A percentile compares a stretch with the other conserved stretches of the same genome.
These are phyloP conservation scores for Gautieria morchelliformis DNA, from an alignment of 768 basidiomycete genomes.

Conservation along the genomic window DNA sequence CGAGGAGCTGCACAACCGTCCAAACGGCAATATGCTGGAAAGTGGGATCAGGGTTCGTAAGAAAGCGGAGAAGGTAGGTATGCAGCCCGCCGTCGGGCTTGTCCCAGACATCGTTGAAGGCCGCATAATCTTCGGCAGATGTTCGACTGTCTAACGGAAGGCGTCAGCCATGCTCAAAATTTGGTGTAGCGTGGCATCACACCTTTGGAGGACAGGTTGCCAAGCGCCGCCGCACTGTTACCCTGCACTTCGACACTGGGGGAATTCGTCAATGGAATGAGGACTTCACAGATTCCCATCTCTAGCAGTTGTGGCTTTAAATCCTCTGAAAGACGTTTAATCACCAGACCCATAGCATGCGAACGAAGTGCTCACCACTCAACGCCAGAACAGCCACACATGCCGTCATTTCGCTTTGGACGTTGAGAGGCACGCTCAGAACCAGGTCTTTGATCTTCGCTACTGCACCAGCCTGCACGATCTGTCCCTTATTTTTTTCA, in stretches of 20 bases:
- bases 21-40: constrained; percentile 99
- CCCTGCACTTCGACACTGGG: constrained; percentile 97
- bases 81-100: constrained; percentile 97
- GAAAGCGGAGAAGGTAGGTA: constrained; percentile 86
- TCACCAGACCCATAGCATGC: background rate
- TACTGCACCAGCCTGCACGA: constrained; percentile 95
- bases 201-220: constrained; percentile 97
- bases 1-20: constrained; percentile 96
- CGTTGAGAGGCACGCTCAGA: constrained; percentile 87
- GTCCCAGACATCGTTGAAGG: constrained; percentile 97
- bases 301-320: constrained; percentile 93
- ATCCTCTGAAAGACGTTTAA: constrained; percentile 52
- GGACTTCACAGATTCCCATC: constrained; percentile 96
- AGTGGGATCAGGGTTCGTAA: constrained; percentile 87
- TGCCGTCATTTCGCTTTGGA: constrained; percentile 99
- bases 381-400: constrained; percentile 94
- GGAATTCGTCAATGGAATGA: constrained; percentile 95
- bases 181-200: constrained; percentile 9
- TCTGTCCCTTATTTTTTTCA: constrained; percentile 97
- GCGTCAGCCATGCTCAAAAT: background rate
- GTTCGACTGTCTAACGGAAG: constrained; percentile 57
- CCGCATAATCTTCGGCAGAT: constrained; percentile 81
- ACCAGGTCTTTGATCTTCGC: constrained; percentile 96
- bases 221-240: constrained; percentile 94
- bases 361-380: constrained; percentile 56